Base-by-base conservation (phyloP, 352 stramenopile species). In the Proteromonas lacertae region DNA sequence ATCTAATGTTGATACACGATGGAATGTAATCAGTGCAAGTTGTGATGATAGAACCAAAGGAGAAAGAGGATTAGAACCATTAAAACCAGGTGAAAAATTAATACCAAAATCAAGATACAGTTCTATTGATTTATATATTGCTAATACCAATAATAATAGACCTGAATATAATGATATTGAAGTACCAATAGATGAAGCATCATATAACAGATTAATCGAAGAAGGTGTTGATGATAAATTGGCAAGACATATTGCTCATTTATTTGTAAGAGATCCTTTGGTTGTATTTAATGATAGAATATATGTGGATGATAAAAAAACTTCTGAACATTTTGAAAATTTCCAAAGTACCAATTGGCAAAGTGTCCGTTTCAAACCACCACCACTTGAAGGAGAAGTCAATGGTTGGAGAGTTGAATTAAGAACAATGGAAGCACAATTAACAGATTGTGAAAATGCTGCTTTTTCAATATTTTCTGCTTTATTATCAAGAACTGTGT, bases 301-400 rank as follows among this genome's bases (percentile, higher is more conserved):
- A 18, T 51, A 67, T 9, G 57, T 81, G 19, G 60, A 83, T 42
- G 66, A 88, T 43, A 47, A 55, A 14, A 62, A 48, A 18, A 56
- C 61, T 36, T 81, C 67, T 3, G 81, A 94, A 44, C 81, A 96
- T 52, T 95, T 92, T 53, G 81, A 99, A 56, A 96, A 90, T 52
- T 93, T 99, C 43, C 88, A 99, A 63, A 92, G 71, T 48, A 98
- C 84, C 17, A 99, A 99, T 52, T 99, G 88, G 88, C 82, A 97
- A 64, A 92, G 75, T n/a, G 81, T 96, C 40, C 75, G 88, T 33
- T 99, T 86, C 86, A 99, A 99, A 63, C 88, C 88, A 29, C 88
- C 88, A 29, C 82, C 84, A 35, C 71, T 77, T 38, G 49, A 14
- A 13, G 38, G 48, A 42, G 12, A 2, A 4, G 21, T 31, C n/a